Evolutionary conservation across 768 basidiomycete species (phyloP).

Genomic region (Dacryopinax primogenitus): DNA sequence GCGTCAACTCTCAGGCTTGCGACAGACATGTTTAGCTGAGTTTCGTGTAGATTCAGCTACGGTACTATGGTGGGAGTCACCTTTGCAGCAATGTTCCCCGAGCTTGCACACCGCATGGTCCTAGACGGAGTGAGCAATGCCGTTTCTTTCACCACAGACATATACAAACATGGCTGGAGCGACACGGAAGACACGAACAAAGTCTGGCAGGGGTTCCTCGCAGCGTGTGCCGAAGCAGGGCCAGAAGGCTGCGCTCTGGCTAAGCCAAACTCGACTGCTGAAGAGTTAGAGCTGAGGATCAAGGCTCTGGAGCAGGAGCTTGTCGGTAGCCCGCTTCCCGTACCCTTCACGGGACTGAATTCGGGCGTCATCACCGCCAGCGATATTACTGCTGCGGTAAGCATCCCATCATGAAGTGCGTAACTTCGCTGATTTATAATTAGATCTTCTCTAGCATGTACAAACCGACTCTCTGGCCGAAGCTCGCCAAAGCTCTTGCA

Average conservation of each 20-base stretch:
- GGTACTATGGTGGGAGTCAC: constrained; percentile 9
- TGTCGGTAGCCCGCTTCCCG: constrained; percentile 10
- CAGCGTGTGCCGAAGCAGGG: constrained; percentile 13
- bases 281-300: background rate
- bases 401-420: background rate
- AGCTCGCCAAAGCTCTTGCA: constrained; percentile 13
- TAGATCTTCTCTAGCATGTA: constrained; percentile 12
- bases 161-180: background rate
- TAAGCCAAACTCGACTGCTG: background rate
- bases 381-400: constrained; percentile 14
- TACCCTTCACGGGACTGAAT: constrained; percentile 10
- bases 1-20: background rate
- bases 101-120: constrained; percentile 8
- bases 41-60: background rate
- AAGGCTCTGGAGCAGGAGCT: constrained; percentile 6
- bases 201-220: constrained; percentile 16
- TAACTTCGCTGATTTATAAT: constrained; percentile 10
- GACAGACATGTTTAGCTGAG: background rate
- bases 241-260: constrained; percentile 15
- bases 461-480: constrained; percentile 12
- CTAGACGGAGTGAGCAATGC: constrained; percentile 11
- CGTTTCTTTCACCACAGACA: background rate
- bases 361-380: constrained; percentile 12
- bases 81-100: constrained; percentile 10
- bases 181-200: constrained; percentile 3